These are phyloP conservation scores for Hanseniaspora taiwanica DNA, from an alignment of 805 yeast species.

Conservation along the genomic window DNA sequence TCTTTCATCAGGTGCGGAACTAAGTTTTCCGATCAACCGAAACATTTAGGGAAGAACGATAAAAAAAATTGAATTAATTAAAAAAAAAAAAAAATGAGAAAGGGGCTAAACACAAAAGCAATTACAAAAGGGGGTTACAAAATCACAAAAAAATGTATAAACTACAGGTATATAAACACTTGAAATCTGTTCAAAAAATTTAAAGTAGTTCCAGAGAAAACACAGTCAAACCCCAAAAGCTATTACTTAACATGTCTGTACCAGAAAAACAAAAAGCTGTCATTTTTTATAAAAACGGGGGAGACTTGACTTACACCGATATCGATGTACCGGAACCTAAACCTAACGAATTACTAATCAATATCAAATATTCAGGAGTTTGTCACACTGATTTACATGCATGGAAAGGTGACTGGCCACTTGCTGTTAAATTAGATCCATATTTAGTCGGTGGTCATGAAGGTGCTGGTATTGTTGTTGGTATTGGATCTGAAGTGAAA, in stretches of 20 bases:
- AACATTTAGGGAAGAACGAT: no score
- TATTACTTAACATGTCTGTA: constrained; percentile 11
- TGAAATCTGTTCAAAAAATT: no score
- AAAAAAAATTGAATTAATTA: no score
- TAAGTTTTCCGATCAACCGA: no score
- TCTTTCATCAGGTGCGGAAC: no score
- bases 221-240: no score
- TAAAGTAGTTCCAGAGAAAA: no score
- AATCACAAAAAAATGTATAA: no score
- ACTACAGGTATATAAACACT: not conserved
- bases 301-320: constrained; percentile 35
- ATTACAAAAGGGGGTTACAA: no score
- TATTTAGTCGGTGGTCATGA: constrained; percentile 65
- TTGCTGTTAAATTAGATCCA: constrained; percentile 32
- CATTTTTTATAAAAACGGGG: constrained; percentile 37
- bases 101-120: no score
- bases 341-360: constrained; percentile 63
- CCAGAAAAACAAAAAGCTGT: constrained; percentile 41
- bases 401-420: constrained; percentile 90
- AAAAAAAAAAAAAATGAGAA: no score
- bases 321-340: constrained; percentile 55
- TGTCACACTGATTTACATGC: constrained; percentile 93
- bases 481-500: constrained; percentile 43
- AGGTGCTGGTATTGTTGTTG: constrained; percentile 63
- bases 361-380: constrained; percentile 80